Conservation (phyloP, 2,329 filamentous ascomycete genomes). For the Alternaria rosae region DNA sequence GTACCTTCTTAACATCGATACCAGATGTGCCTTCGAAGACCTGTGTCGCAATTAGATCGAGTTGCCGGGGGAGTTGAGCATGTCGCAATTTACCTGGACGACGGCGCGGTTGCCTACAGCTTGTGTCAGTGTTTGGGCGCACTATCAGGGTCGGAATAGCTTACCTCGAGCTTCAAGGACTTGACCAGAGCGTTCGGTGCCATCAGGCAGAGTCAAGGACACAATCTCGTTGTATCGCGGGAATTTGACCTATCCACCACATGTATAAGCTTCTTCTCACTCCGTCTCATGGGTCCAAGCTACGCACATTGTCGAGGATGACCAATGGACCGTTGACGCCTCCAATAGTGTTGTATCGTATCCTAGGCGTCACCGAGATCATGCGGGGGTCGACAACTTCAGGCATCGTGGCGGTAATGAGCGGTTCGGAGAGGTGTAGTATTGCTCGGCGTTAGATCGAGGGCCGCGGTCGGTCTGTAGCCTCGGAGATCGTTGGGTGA, state of each 20-base stretch:
- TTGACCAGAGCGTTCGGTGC: constrained; percentile 90
- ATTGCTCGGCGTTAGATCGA: constrained; percentile 27
- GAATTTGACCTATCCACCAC: constrained; percentile 81
- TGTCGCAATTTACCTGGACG: constrained; percentile 74
- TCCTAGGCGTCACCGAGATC: constrained; percentile 69
- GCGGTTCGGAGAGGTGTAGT: constrained; percentile 21
- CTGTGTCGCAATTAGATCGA: constrained; percentile 58
- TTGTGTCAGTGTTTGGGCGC: constrained; percentile 23
- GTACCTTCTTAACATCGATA: constrained; percentile 95
- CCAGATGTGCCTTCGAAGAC: constrained; percentile 97
- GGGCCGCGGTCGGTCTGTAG: constrained; percentile 29
- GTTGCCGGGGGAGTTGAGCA: neutral
- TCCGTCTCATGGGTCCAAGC: constrained; percentile 11
- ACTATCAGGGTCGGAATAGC: constrained; percentile 21
- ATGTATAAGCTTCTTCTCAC: constrained; percentile 29
- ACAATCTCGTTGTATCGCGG: constrained; percentile 98
- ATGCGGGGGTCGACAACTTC: constrained; percentile 56
- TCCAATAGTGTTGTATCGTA: constrained; percentile 98
- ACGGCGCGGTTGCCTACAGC: constrained; percentile 83
- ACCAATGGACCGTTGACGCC: constrained; percentile 98
- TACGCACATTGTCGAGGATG: constrained; percentile 89
- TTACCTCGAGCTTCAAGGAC: constrained; percentile 96
- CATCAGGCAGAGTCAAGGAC: constrained; percentile 92
- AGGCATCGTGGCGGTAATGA: constrained; percentile 46
- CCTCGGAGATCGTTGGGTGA: constrained; percentile 27